A percentile compares a stretch with the other conserved stretches of the same genome.
These are phyloP conservation scores for Carex myosuroides DNA, from an alignment of 176 grass and related monocot species.

Conservation along the genomic window DNA sequence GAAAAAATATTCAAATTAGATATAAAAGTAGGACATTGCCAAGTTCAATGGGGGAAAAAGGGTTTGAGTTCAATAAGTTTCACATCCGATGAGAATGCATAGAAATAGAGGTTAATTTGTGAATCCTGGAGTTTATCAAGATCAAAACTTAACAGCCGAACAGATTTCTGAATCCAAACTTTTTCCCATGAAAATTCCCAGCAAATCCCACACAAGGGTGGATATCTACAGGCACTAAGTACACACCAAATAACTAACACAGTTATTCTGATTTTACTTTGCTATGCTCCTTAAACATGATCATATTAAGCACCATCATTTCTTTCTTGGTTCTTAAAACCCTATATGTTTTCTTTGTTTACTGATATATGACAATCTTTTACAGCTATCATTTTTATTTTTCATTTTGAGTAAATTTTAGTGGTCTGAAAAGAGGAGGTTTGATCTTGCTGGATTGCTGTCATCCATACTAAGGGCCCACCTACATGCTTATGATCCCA, in stretches of 20 bases:
- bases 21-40: background rate
- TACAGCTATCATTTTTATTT: background rate
- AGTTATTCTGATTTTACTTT: conserved; percentile 4
- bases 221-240: background rate
- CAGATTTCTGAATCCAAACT: background rate
- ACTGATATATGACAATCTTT: background rate
- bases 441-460: conserved; percentile 82
- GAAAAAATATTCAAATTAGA: background rate
- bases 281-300: background rate
- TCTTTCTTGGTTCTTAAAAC: background rate
- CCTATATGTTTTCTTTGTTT: background rate
- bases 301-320: background rate
- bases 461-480: conserved; percentile 88
- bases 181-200: background rate
- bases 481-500: conserved; percentile 91
- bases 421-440: conserved; percentile 87
- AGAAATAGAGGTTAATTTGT: background rate
- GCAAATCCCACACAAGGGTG: background rate
- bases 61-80: background rate
- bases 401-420: conserved; percentile 32
- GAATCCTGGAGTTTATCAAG: background rate
- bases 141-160: background rate
- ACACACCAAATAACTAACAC: background rate
- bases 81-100: background rate
- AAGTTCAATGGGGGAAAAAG: background rate